Base-by-base conservation (phyloP, 1,139 yeast genomes). In the Sugiyamaella japonica region DNA sequence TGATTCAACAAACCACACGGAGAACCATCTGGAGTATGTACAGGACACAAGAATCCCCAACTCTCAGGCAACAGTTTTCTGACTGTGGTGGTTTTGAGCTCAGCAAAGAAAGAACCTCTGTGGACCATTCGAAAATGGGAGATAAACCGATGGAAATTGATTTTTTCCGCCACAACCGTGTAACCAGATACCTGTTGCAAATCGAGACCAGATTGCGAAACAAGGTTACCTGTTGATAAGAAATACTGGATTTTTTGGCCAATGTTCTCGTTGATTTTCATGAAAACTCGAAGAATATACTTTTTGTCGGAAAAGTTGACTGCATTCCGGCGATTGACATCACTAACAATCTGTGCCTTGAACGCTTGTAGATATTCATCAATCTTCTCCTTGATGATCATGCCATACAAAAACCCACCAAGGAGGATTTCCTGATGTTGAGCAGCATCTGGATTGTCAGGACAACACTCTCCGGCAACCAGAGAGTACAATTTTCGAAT, bases 91-190 rank as follows among this genome's bases (percentile, higher is more conserved):
- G 99, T 93, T 71, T 95, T 93, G 74, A 93, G 81, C 73, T 93
- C 97, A 44, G 99, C 98, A 72, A 93, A 93, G 85, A 93, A 93
- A 62, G 98, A 89, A 73, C 99, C 99, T 83, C 99, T 86, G 74
- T 93, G 99, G 50, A 93, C 99, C 99, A 93, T 93, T 76, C 99
- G 79, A 80, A 93, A 93, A 78, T 93, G 99, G 17, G 98, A 84
- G 62, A 93, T 85, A 76, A 93, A 93, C 71, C 99, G 87, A 73
- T 95, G 88, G 79, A 90, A 93, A 73, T 93, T 93, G 72, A 93
- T 93, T 73, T 95, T 93, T 75, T 93, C 99, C 1, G 99, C 99
- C 59, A 95, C 98, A 63, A 93, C 99, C 1, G 99, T 93, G 71
- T 89, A 93, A 68, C 99, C 99, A 53, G 96, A 86, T 51, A 91